Percentiles rank a stretch among this genome's conserved stretches.
Evolutionary conservation across 2,329 filamentous ascomycete genomes (phyloP).

Genomic region (Helminthosporium solani): DNA sequence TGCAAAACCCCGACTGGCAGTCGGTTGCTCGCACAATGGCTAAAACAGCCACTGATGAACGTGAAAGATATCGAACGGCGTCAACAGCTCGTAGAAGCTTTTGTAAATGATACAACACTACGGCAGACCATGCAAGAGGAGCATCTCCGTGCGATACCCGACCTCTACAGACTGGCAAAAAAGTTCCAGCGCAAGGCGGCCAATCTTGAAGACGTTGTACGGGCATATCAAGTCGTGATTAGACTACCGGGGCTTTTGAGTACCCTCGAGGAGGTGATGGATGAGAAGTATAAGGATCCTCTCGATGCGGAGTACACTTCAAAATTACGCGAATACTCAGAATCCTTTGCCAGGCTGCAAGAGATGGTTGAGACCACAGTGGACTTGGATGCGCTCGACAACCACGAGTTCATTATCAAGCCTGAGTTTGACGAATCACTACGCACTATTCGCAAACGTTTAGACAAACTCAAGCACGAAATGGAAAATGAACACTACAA

Average conservation of each 20-base stretch:
- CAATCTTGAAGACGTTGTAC: constrained; percentile 91
- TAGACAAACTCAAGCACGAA: constrained; percentile 78
- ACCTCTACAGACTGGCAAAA: constrained; percentile 90
- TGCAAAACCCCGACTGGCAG: constrained; percentile 96
- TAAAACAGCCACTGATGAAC: constrained; percentile 96
- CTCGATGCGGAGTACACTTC: constrained; percentile 84
- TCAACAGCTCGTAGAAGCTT: constrained; percentile 92
- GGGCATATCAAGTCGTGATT: constrained; percentile 92
- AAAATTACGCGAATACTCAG: constrained; percentile 71
- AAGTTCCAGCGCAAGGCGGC: constrained; percentile 91
- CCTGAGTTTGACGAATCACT: constrained; percentile 93
- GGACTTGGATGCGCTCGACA: constrained; percentile 90
- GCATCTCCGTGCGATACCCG: constrained; percentile 87
- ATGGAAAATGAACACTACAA: constrained; percentile 80
- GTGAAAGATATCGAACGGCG: constrained; percentile 83
- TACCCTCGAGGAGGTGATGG: constrained; percentile 90
- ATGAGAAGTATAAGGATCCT: constrained; percentile 85
- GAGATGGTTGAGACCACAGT: constrained; percentile 99
- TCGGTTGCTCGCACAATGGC: constrained; percentile 86
- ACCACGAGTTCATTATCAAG: constrained; percentile 98
- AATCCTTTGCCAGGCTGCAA: constrained; percentile 79
- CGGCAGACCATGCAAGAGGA: constrained; percentile 96
- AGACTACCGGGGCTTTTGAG: constrained; percentile 86
- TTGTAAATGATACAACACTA: constrained; percentile 87
- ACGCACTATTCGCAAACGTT: constrained; percentile 82